A percentile compares a stretch with the other conserved stretches of the same genome.
These are phyloP conservation scores for Pythium sukuiense DNA, from an alignment of 352 stramenopile species.

Conservation along the genomic window DNA sequence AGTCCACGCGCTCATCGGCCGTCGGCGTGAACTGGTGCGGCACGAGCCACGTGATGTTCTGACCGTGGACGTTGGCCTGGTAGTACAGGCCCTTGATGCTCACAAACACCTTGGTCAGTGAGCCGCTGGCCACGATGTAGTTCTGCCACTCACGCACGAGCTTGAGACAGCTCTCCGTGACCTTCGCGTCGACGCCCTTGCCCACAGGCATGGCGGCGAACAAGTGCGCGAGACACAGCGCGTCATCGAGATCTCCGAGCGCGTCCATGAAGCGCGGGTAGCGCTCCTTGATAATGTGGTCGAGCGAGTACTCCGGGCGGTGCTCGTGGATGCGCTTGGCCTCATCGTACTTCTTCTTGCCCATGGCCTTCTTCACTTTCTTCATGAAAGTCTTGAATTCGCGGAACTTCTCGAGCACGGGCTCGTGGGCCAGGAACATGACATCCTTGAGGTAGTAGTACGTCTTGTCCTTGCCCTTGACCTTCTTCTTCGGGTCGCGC, in stretches of 20 bases:
- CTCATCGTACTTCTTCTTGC: slow-evolving; percentile 81
- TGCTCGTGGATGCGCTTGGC: slow-evolving; percentile 84
- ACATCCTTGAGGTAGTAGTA: slow-evolving; percentile 99
- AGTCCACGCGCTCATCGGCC: slow-evolving; percentile 97
- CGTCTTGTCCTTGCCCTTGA: slow-evolving; percentile 95
- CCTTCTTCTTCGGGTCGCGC: slow-evolving; percentile 94
- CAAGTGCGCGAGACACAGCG: slow-evolving; percentile 95
- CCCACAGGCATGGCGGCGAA: slow-evolving; percentile 96
- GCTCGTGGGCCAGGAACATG: slow-evolving; percentile 96
- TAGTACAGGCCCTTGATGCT: slow-evolving; percentile 99
- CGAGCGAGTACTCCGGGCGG: slow-evolving; percentile 93
- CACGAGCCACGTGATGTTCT: slow-evolving; percentile 97
- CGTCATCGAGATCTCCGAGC: slow-evolving; percentile 98
- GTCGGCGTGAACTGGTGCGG: slow-evolving; percentile 98
- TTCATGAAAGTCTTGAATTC: slow-evolving; percentile 99
- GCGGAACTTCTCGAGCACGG: slow-evolving; percentile 98
- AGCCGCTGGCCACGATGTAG: slow-evolving; percentile 90
- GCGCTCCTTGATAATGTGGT: slow-evolving; percentile 98
- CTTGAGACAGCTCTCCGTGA: slow-evolving; percentile 90
- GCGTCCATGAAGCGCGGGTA: slow-evolving; percentile 98
- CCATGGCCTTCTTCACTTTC: slow-evolving; percentile 91
- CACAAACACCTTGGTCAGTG: slow-evolving; percentile 98
- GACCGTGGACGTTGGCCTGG: slow-evolving; percentile 92
- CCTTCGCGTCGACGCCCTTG: slow-evolving; percentile 82
- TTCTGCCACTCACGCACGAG: slow-evolving; percentile 96